A percentile compares a stretch with the other conserved stretches of the same genome.
These are phyloP conservation scores for Galium porrigens DNA, from an alignment of 305 asterid genomes.

Conservation along the genomic window DNA sequence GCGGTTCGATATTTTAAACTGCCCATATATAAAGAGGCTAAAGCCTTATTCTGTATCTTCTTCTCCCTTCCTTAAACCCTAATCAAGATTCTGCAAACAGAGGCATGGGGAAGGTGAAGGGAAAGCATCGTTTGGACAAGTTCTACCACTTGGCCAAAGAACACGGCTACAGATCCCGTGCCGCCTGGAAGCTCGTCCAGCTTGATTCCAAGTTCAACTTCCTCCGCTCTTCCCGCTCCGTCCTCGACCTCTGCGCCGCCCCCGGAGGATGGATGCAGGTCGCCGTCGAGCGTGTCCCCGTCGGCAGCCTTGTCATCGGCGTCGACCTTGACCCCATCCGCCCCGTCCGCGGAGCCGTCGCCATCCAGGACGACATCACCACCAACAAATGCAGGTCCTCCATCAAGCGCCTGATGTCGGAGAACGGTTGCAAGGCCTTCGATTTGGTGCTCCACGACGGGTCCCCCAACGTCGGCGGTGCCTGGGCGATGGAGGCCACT, in stretches of 20 bases:
- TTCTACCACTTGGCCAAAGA: constrained; percentile 71
- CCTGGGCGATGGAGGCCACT: constrained; percentile 88
- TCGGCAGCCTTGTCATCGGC: constrained; percentile 70
- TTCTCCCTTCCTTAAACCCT: not conserved
- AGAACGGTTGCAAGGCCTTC: constrained; percentile 53
- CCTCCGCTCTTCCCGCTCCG: constrained; percentile 62
- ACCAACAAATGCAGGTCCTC: constrained; percentile 44
- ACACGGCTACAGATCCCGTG: constrained; percentile 82
- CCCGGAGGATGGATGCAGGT: constrained; percentile 99
- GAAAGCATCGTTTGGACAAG: constrained; percentile 85
- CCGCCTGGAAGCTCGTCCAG: constrained; percentile 85
- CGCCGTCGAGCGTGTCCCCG: constrained; percentile 60
- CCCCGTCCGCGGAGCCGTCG: constrained; percentile 67
- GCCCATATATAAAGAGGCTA: not conserved
- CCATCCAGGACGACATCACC: constrained; percentile 73
- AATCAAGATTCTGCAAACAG: not conserved
- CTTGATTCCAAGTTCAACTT: constrained; percentile 56
- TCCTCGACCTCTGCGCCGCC: constrained; percentile 94
- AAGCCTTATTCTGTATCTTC: not conserved
- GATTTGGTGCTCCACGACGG: constrained; percentile 85
- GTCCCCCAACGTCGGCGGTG: constrained; percentile 88
- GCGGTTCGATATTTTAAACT: not conserved
- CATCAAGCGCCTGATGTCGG: constrained; percentile 60
- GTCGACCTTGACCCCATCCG: constrained; percentile 77
- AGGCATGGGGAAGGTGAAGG: constrained; percentile 74